Conservation (phyloP, 805 yeast genomes). For the Kluyveromyces nonfermentans region DNA sequence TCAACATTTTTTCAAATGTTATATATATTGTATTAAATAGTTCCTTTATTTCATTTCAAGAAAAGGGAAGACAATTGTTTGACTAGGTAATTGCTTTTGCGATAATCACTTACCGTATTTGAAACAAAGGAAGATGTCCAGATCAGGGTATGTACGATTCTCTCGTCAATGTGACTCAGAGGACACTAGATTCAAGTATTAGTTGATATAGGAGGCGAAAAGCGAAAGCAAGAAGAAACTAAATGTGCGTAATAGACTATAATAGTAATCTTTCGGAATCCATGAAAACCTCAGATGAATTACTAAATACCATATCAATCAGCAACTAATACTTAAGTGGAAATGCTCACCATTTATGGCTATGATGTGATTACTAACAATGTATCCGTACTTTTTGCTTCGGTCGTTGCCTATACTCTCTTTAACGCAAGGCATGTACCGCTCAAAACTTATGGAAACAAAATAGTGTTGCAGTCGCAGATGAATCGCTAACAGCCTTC, state of each 20-base stretch:
- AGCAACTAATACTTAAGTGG: background rate
- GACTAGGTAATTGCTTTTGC: no score
- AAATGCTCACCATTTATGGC: background rate
- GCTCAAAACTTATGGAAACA: slow-evolving; percentile 3
- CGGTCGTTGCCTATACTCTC: background rate
- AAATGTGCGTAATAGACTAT: no score
- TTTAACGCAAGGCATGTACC: background rate
- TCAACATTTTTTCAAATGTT: no score
- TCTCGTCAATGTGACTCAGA: background rate
- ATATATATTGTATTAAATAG: no score
- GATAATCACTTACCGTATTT: no score
- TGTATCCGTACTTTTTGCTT: background rate
- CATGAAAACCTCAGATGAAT: no score
- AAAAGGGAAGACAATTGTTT: no score
- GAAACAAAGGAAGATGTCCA: slow-evolving; percentile 19
- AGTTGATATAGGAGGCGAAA: background rate
- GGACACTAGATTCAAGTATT: background rate
- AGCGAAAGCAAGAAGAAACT: no score
- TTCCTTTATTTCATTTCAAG: no score
- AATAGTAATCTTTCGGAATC: no score
- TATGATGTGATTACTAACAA: background rate
- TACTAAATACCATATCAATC: background rate
- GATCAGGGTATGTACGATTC: slow-evolving; percentile 30
- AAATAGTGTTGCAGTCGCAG: slow-evolving; percentile 68
- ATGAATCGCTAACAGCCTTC: slow-evolving; percentile 89